These are phyloP conservation scores for Ceratocystiopsis minuta DNA, from an alignment of 2,329 filamentous ascomycete species.

Conservation along the genomic window DNA sequence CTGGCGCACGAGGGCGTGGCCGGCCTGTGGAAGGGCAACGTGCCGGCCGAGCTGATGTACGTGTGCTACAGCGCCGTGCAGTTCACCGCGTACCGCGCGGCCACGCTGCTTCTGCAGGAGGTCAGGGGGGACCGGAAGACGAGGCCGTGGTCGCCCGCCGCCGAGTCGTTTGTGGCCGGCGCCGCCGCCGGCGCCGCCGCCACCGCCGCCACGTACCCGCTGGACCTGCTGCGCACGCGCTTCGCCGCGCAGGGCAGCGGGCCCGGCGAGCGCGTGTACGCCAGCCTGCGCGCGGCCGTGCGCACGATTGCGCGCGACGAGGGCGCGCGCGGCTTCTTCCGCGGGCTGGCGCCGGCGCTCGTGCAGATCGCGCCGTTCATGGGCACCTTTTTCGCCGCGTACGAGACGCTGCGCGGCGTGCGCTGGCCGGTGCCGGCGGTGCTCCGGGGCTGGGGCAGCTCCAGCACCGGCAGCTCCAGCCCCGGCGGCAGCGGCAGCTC, in stretches of 20 bases:
- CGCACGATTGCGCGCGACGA: constrained; percentile 58
- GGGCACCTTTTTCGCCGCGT: constrained; percentile 86
- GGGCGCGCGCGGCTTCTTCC: constrained; percentile 67
- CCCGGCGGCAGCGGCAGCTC: constrained; percentile 30
- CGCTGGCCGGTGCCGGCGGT: constrained; percentile 15
- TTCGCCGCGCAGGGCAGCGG: constrained; percentile 82
- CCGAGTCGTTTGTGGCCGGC: constrained; percentile 67
- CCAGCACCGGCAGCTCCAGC: neutral
- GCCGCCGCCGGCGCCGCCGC: constrained; percentile 67
- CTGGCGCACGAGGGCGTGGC: constrained; percentile 64
- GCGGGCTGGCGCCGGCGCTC: constrained; percentile 64
- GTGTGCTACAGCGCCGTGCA: constrained; percentile 77
- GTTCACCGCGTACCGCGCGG: constrained; percentile 72
- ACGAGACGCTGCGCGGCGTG: constrained; percentile 44
- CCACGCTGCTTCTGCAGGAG: constrained; percentile 41
- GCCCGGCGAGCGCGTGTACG: constrained; percentile 49
- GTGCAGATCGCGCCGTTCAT: constrained; percentile 89
- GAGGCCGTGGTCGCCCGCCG: constrained; percentile 44
- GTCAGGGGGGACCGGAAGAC: no score
- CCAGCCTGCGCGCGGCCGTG: constrained; percentile 49
- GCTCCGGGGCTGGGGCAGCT: neutral
- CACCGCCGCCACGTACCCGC: constrained; percentile 73
- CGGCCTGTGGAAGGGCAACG: constrained; percentile 92
- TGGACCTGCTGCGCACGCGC: constrained; percentile 80
- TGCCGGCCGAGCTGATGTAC: constrained; percentile 89